Evolutionary conservation across 2,329 filamentous ascomycete species (phyloP).

Genomic region (Berkeleyomyces basicola): DNA sequence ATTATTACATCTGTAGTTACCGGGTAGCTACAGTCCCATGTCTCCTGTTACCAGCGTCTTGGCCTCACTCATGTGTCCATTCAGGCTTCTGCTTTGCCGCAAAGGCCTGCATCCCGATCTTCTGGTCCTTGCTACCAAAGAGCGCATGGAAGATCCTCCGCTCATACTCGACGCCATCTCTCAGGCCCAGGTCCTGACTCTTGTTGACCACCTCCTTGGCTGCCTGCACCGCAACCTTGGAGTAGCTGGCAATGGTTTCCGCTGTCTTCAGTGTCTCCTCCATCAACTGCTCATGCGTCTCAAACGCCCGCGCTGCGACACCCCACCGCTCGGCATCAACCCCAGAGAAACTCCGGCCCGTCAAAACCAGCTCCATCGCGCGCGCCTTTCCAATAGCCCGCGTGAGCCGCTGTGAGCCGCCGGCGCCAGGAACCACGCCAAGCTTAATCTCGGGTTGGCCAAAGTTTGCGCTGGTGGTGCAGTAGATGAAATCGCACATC

Average conservation of each 20-base stretch:
- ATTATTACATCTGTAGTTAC: too few species aligned
- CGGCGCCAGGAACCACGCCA: conserved; percentile 79
- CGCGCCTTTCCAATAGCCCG: conserved; percentile 66
- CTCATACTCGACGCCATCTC: conserved; percentile 91
- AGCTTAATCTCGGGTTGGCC: conserved; percentile 96
- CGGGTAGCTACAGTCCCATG: background rate
- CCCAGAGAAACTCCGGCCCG: conserved; percentile 69
- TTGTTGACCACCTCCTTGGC: conserved; percentile 99
- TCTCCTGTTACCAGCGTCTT: background rate
- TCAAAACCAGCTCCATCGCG: conserved; percentile 84
- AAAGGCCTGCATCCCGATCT: conserved; percentile 93
- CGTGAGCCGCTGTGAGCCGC: conserved; percentile 78
- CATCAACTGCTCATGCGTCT: conserved; percentile 65
- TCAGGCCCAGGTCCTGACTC: conserved; percentile 76
- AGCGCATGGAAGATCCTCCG: conserved; percentile 79
- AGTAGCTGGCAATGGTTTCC: conserved; percentile 76
- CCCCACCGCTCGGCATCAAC: conserved; percentile 81
- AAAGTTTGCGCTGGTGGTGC: conserved; percentile 70
- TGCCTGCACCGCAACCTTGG: conserved; percentile 71
- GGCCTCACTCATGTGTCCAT: conserved; percentile 46
- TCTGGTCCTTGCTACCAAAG: conserved; percentile 93
- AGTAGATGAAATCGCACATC: conserved; percentile 95
- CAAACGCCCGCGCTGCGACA: conserved; percentile 67
- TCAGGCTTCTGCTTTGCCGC: conserved; percentile 85
- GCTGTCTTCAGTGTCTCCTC: conserved; percentile 68